A percentile compares a stretch with the other conserved stretches of the same genome.
These are phyloP conservation scores for Lipomyces yamanashiensis DNA, from an alignment of 805 yeast species.

Conservation along the genomic window DNA sequence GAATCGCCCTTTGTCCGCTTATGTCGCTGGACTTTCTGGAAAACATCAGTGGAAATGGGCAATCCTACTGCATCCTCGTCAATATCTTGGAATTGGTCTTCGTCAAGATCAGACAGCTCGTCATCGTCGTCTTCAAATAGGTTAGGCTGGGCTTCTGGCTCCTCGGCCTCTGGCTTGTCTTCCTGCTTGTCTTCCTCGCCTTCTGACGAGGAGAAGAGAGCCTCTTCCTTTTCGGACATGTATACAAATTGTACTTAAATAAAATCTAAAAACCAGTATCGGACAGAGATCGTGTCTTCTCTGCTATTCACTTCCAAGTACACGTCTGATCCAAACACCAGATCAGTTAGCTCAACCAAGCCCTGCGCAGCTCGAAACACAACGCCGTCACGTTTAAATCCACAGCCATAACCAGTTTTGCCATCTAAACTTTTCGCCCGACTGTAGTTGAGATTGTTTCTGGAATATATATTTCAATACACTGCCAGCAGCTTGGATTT, in stretches of 20 bases:
- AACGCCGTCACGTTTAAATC: neutral
- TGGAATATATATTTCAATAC: neutral
- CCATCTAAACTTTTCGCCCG: neutral
- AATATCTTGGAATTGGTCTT: slow-evolving; percentile 45
- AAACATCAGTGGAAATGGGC: slow-evolving; percentile 49
- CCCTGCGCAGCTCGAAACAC: neutral
- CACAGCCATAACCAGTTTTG: too few relatives aligned
- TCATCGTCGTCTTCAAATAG: slow-evolving; percentile 38
- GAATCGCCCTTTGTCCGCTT: slow-evolving; percentile 37
- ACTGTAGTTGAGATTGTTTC: neutral
- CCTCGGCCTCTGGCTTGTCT: neutral
- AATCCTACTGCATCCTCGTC: slow-evolving; percentile 41
- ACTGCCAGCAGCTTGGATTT: too few relatives aligned
- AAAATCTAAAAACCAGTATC: too few relatives aligned
- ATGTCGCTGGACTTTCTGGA: slow-evolving; percentile 46
- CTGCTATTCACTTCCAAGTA: too few relatives aligned
- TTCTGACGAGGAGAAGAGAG: neutral
- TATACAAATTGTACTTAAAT: too few relatives aligned
- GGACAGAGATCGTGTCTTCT: too few relatives aligned
- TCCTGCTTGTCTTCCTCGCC: neutral
- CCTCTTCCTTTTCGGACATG: slow-evolving; percentile 9
- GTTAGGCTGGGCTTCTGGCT: slow-evolving; percentile 16
- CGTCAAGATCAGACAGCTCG: slow-evolving; percentile 49
- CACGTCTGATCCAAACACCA: neutral
- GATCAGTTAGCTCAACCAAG: neutral